Base-by-base conservation (phyloP, 2,329 filamentous ascomycete genomes). In the Phyllosticta paracitricarpa region DNA sequence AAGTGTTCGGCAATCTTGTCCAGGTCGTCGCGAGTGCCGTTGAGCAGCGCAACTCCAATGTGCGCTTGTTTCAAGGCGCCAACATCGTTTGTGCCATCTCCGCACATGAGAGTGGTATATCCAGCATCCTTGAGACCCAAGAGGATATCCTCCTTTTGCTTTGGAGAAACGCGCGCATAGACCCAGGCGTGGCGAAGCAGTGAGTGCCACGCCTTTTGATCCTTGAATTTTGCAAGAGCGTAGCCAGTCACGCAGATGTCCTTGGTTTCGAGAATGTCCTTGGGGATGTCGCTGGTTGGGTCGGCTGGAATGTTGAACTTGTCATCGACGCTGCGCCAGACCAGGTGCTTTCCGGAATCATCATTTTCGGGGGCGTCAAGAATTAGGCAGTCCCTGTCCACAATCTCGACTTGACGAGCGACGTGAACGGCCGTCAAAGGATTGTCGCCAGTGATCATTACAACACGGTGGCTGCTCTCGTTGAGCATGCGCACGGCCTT, bases 391-490 rank as follows among this genome's bases (percentile, higher is more conserved):
- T 97, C 92, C 61, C 94, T 88, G 70, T 99, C 94, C 17, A 99
- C 91, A 73, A 99, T 99, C 73, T 99, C 94, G 26, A 99, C 94
- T 73, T 97, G 88, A 64, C 88, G 87, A 17, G 94, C 94, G 61
- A 99, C 94, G 71, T 99, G 93, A 10, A 96, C 90, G 66, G 94
- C 94, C 51, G 94, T 99, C 58, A 99, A 82, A 12, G 94, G 93
- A 73, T 99, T 99, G 75, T 99, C 94, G 72, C 94, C 94, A 63
- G 94, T 99, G 66, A 99, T 99, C 94, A 99, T 99, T 68, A 99
- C 89, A 55, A 96, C 91, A 68, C 94, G 90, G 75, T 99, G 94
- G 77, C 92, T 97, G 76, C 93, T 97, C 79, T 99, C 94, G 72
- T 97, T 99, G 68, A 99, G 83, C 91, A 97, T 97, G 66, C 89